A percentile compares a stretch with the other conserved stretches of the same genome.
These are phyloP conservation scores for Rhodotorula babjevae DNA, from an alignment of 768 basidiomycete species.

Conservation along the genomic window DNA sequence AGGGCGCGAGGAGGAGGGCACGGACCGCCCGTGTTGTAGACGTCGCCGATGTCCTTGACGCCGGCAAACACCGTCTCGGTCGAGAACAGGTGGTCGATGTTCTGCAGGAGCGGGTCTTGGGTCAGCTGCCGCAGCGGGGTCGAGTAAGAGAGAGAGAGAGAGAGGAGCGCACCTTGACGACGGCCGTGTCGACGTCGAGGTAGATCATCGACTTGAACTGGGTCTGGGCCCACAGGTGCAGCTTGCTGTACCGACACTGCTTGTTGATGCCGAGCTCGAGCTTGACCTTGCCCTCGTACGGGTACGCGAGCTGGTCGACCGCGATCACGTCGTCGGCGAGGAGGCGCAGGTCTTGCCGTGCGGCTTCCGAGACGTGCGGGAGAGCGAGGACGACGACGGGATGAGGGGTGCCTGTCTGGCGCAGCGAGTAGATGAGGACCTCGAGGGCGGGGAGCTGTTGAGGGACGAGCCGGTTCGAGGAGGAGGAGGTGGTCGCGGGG, in stretches of 20 bases:
- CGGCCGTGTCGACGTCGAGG: conserved; percentile 2
- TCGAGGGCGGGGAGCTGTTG: not conserved
- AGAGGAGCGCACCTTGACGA: not conserved
- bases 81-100: conserved; percentile 6
- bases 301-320: not conserved
- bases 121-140: too few relatives aligned
- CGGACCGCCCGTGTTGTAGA: not conserved
- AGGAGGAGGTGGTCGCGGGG: too few relatives aligned
- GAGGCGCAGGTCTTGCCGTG: not conserved
- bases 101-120: not conserved
- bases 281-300: conserved; percentile 1
- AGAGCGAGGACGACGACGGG: not conserved
- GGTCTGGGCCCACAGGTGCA: not conserved
- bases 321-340: not conserved
- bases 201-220: not conserved
- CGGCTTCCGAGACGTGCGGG: not conserved
- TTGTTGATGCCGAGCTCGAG: conserved; percentile 6
- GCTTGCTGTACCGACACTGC: conserved; percentile 3
- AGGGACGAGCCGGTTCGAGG: too few relatives aligned
- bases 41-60: not conserved
- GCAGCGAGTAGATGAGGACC: not conserved
- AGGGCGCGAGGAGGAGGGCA: not conserved
- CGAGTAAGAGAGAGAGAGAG: too few relatives aligned
- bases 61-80: not conserved
- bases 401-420: not conserved